Evolutionary conservation across 345 rosid species (phyloP).

Genomic region (Eucalyptus pauciflora): DNA sequence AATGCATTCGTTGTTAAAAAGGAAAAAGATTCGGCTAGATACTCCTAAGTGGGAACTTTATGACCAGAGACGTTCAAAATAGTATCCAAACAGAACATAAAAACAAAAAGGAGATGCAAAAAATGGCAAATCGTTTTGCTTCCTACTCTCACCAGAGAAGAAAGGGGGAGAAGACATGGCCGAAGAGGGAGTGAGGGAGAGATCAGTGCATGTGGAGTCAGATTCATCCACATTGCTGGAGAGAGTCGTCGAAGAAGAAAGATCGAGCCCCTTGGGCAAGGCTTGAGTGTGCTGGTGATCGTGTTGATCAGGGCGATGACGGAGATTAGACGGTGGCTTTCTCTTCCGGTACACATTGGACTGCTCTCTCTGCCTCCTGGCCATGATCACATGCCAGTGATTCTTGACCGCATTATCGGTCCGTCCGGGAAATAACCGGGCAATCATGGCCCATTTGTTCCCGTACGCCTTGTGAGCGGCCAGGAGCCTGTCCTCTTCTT

Average conservation of each 20-base stretch:
- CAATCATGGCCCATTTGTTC: slow-evolving; percentile 32
- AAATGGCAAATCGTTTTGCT: not conserved
- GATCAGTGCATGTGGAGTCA: slow-evolving; percentile 1
- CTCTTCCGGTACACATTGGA: not conserved
- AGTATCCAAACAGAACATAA: too few relatives aligned
- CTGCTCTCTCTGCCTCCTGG: slow-evolving; percentile 4
- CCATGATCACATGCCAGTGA: slow-evolving; percentile 10
- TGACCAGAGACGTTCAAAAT: not conserved
- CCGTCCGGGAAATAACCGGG: slow-evolving; percentile 6
- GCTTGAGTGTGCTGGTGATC: not conserved
- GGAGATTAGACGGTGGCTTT: not conserved
- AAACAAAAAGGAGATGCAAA: not conserved
- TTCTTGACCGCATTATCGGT: slow-evolving; percentile 12
- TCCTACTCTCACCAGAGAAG: not conserved
- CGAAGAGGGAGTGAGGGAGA: slow-evolving; percentile 2
- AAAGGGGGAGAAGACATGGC: not conserved
- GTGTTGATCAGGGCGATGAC: not conserved
- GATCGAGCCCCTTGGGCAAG: not conserved
- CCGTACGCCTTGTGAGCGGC: slow-evolving; percentile 29
- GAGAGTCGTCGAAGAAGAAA: not conserved
- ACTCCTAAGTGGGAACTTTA: not conserved
- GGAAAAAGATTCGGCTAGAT: not conserved
- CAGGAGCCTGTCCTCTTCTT: slow-evolving; percentile 28
- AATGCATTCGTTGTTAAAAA: not conserved
- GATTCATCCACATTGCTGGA: slow-evolving; percentile 2